phyloP scores from a whole-genome alignment of 305 asterid species.

The Solanum aculeatissimum region DNA sequence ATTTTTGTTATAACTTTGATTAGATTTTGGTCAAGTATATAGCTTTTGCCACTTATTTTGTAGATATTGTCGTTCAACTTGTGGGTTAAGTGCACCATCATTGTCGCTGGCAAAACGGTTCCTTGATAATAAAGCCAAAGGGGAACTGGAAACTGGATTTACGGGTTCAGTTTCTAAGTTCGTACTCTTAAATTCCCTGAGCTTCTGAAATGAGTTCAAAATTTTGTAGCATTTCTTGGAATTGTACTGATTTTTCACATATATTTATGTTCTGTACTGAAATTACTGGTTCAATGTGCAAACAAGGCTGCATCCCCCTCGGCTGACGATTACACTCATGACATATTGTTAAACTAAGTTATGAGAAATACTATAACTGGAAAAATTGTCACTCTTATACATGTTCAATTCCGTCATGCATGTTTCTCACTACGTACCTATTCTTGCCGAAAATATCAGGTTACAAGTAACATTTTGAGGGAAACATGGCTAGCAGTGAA shows the following conservation, averaged over 20 bases:
- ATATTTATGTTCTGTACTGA: background rate
- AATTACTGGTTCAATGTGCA: background rate
- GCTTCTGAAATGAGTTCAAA: background rate
- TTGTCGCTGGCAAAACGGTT: background rate
- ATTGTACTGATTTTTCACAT: background rate
- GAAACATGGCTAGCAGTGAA: slow-evolving; percentile 55
- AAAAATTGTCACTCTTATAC: background rate
- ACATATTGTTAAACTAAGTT: background rate
- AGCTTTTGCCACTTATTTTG: background rate
- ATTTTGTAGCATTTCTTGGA: background rate
- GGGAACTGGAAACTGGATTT: background rate
- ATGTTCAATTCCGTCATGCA: background rate
- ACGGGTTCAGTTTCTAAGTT: background rate
- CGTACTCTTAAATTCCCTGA: background rate
- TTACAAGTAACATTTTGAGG: slow-evolving; percentile 14
- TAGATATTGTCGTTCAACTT: background rate
- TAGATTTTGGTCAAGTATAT: background rate
- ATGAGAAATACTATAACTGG: background rate
- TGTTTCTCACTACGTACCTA: background rate
- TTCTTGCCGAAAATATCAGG: slow-evolving; percentile 16
- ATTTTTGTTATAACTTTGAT: background rate
- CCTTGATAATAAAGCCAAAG: background rate
- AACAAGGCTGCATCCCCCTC: background rate
- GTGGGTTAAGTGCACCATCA: background rate
- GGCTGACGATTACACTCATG: background rate